Evolutionary conservation across 306 rosid species (phyloP), one percentile per base, ranked within the genome.

Genomic region (Cicer judaicum): DNA sequence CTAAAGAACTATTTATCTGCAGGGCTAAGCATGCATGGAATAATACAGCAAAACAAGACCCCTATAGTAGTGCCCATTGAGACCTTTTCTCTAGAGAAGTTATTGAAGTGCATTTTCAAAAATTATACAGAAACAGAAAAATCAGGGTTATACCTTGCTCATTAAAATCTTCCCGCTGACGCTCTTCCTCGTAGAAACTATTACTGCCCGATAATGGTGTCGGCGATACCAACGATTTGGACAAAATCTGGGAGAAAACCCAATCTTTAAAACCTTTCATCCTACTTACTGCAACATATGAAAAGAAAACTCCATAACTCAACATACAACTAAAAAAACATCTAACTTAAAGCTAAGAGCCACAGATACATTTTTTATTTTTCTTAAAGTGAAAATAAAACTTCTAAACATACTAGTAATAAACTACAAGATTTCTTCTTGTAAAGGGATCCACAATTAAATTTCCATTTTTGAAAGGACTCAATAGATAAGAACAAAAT

Each of bases 251-350:
- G 70, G 99, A 87, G 67, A 89, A 85, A 64, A 94, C 39, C 97
- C 97, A 91, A 41, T 94, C 95, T 71, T 87, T 85, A 53, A 90
- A 56, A 78, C 91, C 87, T 82, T 88, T 89, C 99, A 94, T 94
- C 75, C 73, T 86, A 74, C 88, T 75, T 82, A 72, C 89, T 85
- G 88, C 90, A 78, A 56, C n/a, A 71, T 56, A 79, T 46, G 36
- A 65, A 70, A 72, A 40, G 56, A 82, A 74, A 55, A 70, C 1
- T 18, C 52, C 75, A 48, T 62, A 54, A 76, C 11, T 39, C 62
- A 48, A 54, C 9, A 42, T 39, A 57, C 2, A 64, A 79, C 46
- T n/a, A 54, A 15, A 67, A 70, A 43, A 29, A 16, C 11, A 16
- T 44, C 13, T n/a, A 73, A 43, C 15, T 61, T 18, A 47, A 14